A percentile compares a stretch with the other conserved stretches of the same genome.
phyloP scores from a whole-genome alignment of 306 rosid species.

The Alnus rubra region DNA sequence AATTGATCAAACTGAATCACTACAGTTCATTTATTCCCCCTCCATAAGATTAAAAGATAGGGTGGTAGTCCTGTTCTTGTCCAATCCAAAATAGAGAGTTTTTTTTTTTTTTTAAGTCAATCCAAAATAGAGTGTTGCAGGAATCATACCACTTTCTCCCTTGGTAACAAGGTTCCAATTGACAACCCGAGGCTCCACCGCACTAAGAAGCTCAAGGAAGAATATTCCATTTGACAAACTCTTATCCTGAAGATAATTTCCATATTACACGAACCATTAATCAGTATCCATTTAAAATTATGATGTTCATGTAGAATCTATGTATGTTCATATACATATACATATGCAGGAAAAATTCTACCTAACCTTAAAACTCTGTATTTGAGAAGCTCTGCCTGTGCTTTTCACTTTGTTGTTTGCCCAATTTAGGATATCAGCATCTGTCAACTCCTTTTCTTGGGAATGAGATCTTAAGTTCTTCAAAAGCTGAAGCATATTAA shows the following conservation, averaged over 20 bases:
- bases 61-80: not conserved
- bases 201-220: slow-evolving; percentile 95
- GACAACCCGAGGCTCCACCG: slow-evolving; percentile 94
- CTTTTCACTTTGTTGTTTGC: slow-evolving; percentile 77
- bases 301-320: not conserved
- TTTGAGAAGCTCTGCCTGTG: slow-evolving; percentile 71
- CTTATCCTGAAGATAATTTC: slow-evolving; percentile 59
- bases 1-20: not conserved
- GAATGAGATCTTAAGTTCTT: slow-evolving; percentile 84
- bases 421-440: slow-evolving; percentile 88
- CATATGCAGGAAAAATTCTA: not conserved
- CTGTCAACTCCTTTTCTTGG: slow-evolving; percentile 83
- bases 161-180: slow-evolving; percentile 97
- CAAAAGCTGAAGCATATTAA: slow-evolving; percentile 83
- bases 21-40: not conserved
- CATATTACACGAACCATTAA: slow-evolving; percentile 21
- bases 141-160: slow-evolving; percentile 80
- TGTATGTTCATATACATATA: not conserved
- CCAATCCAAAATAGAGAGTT: slow-evolving; percentile 4
- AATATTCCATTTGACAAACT: slow-evolving; percentile 82
- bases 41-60: not conserved
- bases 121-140: slow-evolving; percentile 6
- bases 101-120: not conserved
- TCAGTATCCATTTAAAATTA: slow-evolving; percentile 16
- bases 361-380: slow-evolving; percentile 83